Evolutionary conservation across 345 rosid species (phyloP).

Genomic region (Melastoma malabathricum): DNA sequence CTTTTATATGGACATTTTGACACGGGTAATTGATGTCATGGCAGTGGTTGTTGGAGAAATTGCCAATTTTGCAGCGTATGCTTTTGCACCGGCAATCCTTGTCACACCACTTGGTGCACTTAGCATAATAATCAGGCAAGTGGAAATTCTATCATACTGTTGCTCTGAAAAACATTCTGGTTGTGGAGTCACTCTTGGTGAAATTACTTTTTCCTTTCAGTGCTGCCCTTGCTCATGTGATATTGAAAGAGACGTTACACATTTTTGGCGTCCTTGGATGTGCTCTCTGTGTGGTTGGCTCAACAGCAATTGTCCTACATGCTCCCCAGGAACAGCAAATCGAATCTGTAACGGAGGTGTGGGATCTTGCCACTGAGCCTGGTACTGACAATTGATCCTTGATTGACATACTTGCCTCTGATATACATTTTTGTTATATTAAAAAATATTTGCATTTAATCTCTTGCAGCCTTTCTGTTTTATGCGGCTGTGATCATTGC

Average conservation of each 20-base stretch:
- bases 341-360: conserved; percentile 64
- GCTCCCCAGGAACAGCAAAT: conserved; percentile 68
- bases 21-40: conserved; percentile 2
- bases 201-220: conserved; percentile 27
- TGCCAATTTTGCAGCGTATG: conserved; percentile 95
- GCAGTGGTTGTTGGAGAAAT: conserved; percentile 83
- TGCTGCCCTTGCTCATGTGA: conserved; percentile 86
- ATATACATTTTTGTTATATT: too few relatives aligned
- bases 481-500: conserved; percentile 31
- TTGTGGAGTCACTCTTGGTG: too few relatives aligned
- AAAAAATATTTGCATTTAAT: too few relatives aligned
- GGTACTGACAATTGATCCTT: conserved; percentile 20
- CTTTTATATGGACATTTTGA: too few relatives aligned
- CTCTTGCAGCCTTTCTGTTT: conserved; percentile 50
- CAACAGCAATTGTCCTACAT: conserved; percentile 72
- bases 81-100: conserved; percentile 88
- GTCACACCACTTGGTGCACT: conserved; percentile 95
- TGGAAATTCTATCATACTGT: too few relatives aligned
- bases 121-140: conserved; percentile 91
- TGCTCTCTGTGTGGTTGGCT: conserved; percentile 74
- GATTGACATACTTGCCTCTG: too few relatives aligned
- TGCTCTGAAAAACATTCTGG: too few relatives aligned
- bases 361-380: conserved; percentile 78
- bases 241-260: conserved; percentile 66
- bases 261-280: conserved; percentile 79